Conservation (phyloP, 2,329 filamentous ascomycete genomes). For the Boeremia lycopersici region DNA sequence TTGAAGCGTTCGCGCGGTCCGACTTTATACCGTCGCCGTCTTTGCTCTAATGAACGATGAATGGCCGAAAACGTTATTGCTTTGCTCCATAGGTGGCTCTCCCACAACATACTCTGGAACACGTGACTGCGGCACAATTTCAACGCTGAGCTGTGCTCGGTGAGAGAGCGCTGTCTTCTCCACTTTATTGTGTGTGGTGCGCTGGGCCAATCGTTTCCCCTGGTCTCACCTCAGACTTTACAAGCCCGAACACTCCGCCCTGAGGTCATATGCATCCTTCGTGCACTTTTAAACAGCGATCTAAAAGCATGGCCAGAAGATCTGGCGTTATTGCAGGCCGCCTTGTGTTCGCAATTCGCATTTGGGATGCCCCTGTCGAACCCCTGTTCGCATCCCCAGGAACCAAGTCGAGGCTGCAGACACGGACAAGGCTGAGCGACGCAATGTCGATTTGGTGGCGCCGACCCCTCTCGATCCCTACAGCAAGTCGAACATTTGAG, state of each 20-base stretch:
- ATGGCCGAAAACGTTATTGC: conserved; percentile 3
- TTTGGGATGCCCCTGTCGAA: conserved; percentile 6
- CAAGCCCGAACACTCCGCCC: neutral
- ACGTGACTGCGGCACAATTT: neutral
- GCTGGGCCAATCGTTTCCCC: neutral
- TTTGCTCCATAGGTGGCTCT: conserved; percentile 6
- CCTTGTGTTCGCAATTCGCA: neutral
- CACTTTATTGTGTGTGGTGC: neutral
- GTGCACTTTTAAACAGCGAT: conserved; percentile 5
- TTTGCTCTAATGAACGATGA: conserved; percentile 1
- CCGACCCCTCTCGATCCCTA: neutral
- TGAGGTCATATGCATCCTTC: conserved; percentile 11
- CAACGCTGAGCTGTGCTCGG: neutral
- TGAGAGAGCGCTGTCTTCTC: neutral
- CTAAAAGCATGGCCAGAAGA: conserved; percentile 1
- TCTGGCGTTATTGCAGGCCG: neutral
- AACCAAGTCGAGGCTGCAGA: conserved; percentile 13
- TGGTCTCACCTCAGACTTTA: neutral
- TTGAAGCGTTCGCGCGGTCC: conserved; percentile 8
- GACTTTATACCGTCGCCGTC: conserved; percentile 1
- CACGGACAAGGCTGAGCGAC: conserved; percentile 11
- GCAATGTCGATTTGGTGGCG: neutral
- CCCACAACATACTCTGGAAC: conserved; percentile 2
- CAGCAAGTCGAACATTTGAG: conserved; percentile 4
- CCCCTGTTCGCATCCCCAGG: conserved; percentile 12